Evolutionary conservation across 1,139 yeast species (phyloP).

Genomic region (Schizosaccharomyces versatilis): DNA sequence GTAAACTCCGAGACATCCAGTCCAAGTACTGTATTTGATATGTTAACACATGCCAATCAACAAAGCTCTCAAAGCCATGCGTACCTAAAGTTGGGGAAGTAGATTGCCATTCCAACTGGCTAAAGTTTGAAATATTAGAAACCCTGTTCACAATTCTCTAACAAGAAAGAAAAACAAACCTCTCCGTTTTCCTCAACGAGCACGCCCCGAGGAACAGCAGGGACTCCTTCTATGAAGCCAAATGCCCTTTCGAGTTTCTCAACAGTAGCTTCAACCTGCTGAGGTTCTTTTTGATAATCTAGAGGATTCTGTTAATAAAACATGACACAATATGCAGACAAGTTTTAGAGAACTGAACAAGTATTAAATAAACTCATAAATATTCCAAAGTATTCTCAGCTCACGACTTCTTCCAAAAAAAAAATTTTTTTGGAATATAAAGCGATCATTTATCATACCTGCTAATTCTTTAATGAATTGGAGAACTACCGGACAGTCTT

Average conservation of each 20-base stretch:
- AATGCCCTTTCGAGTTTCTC: slow-evolving; percentile 11
- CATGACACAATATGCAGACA: neutral
- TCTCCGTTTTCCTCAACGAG: slow-evolving; percentile 11
- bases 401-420: neutral
- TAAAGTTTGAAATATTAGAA: neutral
- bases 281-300: slow-evolving; percentile 12
- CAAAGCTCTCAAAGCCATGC: neutral
- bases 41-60: neutral
- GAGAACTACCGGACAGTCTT: neutral
- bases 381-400: neutral
- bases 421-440: neutral
- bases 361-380: no score
- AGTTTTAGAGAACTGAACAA: neutral
- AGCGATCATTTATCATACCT: neutral
- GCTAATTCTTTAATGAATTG: neutral
- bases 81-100: slow-evolving; percentile 13
- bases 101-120: slow-evolving; percentile 14
- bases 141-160: slow-evolving; percentile 3
- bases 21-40: neutral
- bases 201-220: slow-evolving; percentile 3
- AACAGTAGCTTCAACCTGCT: slow-evolving; percentile 13
- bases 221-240: slow-evolving; percentile 5
- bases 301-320: slow-evolving; percentile 1
- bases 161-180: slow-evolving; percentile 7
- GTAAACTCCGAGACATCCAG: neutral